Conservation (phyloP, 2,329 filamentous ascomycete genomes). For the Scytalidium sp. region DNA sequence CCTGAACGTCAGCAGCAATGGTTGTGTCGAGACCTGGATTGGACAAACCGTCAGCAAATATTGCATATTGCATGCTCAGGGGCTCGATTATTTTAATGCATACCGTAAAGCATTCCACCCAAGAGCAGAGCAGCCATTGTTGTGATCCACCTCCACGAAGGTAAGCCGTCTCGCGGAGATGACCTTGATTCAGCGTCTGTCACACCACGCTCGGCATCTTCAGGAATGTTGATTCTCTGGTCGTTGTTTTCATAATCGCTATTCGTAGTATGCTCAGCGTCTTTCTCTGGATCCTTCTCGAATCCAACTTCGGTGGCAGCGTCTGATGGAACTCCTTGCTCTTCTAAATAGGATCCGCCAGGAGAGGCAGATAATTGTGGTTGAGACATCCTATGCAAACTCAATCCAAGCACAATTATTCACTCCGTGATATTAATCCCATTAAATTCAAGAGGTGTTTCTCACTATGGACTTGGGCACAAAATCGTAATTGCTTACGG, state of each 20-base stretch:
- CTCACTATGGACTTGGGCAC: too few species aligned
- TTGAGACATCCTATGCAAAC: too few species aligned
- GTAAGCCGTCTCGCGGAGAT: background rate
- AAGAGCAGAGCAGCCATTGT: background rate
- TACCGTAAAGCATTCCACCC: background rate
- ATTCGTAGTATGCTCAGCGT: background rate
- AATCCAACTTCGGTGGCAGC: conserved; percentile 27
- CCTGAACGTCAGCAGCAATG: conserved; percentile 26
- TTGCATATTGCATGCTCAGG: too few species aligned
- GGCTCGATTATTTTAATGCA: background rate
- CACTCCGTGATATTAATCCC: too few species aligned
- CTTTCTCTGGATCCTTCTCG: background rate
- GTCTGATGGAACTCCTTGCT: conserved; percentile 3
- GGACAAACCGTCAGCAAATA: too few species aligned
- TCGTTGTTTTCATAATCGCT: too few species aligned
- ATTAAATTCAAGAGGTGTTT: too few species aligned
- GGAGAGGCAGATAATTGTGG: too few species aligned
- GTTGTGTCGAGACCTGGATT: conserved; percentile 11
- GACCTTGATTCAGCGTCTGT: background rate
- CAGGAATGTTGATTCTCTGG: background rate
- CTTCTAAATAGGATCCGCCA: too few species aligned
- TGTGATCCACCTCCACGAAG: background rate
- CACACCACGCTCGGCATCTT: background rate
- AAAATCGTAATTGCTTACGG: too few species aligned
- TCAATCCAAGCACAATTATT: too few species aligned